Conservation (phyloP, 768 basidiomycete species). For the Russula virescens region DNA sequence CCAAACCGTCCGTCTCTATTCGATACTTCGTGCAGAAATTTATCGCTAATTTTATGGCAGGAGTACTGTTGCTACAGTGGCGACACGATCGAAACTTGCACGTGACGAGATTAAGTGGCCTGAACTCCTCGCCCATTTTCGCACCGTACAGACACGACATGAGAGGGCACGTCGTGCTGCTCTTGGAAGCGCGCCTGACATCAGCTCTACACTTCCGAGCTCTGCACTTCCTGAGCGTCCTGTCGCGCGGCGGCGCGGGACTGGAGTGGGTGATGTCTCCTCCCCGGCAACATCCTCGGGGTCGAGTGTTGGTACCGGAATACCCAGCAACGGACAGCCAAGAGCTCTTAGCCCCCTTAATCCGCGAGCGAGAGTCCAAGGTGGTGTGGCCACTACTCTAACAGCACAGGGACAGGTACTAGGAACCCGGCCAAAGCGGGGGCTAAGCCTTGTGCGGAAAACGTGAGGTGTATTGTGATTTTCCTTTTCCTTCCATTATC, state of each 20-base stretch:
- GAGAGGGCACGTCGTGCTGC: slow-evolving; percentile 85
- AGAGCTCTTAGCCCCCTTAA: slow-evolving; percentile 24
- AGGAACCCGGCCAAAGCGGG: slow-evolving; percentile 20
- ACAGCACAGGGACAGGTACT: slow-evolving; percentile 23
- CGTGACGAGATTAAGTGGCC: slow-evolving; percentile 97
- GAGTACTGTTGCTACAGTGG: slow-evolving; percentile 30
- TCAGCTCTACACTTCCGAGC: slow-evolving; percentile 47
- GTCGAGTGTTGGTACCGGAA: not conserved
- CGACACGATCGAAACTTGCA: slow-evolving; percentile 67
- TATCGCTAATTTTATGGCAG: slow-evolving; percentile 7
- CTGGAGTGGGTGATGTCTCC: slow-evolving; percentile 41
- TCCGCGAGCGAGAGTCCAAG: slow-evolving; percentile 24
- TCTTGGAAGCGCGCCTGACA: slow-evolving; percentile 44
- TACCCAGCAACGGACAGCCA: slow-evolving; percentile 11
- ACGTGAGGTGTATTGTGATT: not conserved
- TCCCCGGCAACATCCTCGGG: not conserved
- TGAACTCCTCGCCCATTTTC: slow-evolving; percentile 89
- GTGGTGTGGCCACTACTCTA: slow-evolving; percentile 21
- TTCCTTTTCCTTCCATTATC: not conserved
- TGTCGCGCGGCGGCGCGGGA: slow-evolving; percentile 55
- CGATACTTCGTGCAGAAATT: not conserved
- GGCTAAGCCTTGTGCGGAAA: slow-evolving; percentile 21
- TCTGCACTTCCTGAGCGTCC: slow-evolving; percentile 35
- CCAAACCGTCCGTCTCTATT: slow-evolving; percentile 59
- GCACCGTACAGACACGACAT: slow-evolving; percentile 81